These are phyloP conservation scores for Hyaloscypha hepaticicola DNA, from an alignment of 495 filamentous ascomycete genomes.

Conservation along the genomic window DNA sequence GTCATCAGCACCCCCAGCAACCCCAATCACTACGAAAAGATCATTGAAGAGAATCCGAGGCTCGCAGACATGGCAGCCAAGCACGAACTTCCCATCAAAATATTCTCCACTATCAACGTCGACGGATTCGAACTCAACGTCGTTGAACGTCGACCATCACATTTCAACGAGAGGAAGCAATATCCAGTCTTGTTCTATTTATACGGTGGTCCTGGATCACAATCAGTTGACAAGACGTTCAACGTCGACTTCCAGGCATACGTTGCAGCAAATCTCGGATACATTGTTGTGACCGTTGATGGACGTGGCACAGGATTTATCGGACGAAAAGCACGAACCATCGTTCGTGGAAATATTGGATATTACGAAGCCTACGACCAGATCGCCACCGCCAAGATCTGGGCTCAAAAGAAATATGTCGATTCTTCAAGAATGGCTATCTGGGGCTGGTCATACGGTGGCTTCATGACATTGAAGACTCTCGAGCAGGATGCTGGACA, in stretches of 20 bases:
- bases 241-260: constrained; percentile 88
- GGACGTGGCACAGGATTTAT: constrained; percentile 90
- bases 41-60: constrained; percentile 73
- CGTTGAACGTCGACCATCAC: constrained; percentile 83
- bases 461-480: constrained; percentile 96
- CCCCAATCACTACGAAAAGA: constrained; percentile 56
- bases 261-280: constrained; percentile 81
- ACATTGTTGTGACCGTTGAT: constrained; percentile 94
- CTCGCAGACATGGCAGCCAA: constrained; percentile 68
- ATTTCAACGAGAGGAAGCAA: constrained; percentile 80
- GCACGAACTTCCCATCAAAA: constrained; percentile 79
- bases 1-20: constrained; percentile 80
- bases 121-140: constrained; percentile 79
- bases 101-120: constrained; percentile 82
- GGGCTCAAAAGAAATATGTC: constrained; percentile 78
- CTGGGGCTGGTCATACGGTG: constrained; percentile 98
- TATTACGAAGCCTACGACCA: constrained; percentile 86
- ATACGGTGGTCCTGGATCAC: constrained; percentile 89
- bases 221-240: constrained; percentile 80
- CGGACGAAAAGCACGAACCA: constrained; percentile 77
- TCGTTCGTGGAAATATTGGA: constrained; percentile 81
- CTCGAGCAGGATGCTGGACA: constrained; percentile 84
- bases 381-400: constrained; percentile 85
- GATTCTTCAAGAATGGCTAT: constrained; percentile 82
- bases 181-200: constrained; percentile 95